Evolutionary conservation across 768 basidiomycete genomes (phyloP).

Genomic region (Xerocomellus intermedius): DNA sequence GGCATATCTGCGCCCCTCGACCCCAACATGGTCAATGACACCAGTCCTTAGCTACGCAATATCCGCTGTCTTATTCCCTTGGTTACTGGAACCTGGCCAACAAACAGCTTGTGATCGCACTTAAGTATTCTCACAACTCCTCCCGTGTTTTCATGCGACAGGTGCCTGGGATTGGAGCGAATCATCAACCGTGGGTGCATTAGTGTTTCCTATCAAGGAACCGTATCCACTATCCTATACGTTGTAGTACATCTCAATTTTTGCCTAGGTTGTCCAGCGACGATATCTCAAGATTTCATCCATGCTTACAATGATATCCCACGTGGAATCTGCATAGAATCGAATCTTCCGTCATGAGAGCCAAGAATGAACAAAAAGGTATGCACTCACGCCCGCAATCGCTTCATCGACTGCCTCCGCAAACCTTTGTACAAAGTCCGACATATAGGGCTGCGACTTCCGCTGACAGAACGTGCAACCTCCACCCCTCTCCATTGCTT

Average conservation of each 20-base stretch:
- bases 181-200: neutral
- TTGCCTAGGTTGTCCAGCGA: neutral
- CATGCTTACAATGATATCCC: conserved; percentile 13
- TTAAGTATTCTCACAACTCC: neutral
- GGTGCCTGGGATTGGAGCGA: neutral
- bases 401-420: conserved; percentile 20
- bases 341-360: neutral
- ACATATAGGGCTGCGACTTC: conserved; percentile 17
- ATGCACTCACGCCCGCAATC: conserved; percentile 19
- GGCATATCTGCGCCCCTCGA: too few species aligned
- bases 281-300: neutral
- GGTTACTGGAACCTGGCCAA: neutral
- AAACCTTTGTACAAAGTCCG: conserved; percentile 25
- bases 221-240: neutral
- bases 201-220: neutral
- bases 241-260: neutral
- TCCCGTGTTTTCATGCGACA: neutral
- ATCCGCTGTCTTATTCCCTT: neutral
- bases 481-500: conserved; percentile 18
- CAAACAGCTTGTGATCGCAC: too few species aligned
- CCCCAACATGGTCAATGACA: too few species aligned
- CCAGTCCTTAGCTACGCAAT: neutral
- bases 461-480: conserved; percentile 22
- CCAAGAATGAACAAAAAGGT: neutral
- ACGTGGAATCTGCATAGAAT: conserved; percentile 18